Base-by-base conservation (phyloP, 2,329 filamentous ascomycete species). In the Didymella lethalis region DNA sequence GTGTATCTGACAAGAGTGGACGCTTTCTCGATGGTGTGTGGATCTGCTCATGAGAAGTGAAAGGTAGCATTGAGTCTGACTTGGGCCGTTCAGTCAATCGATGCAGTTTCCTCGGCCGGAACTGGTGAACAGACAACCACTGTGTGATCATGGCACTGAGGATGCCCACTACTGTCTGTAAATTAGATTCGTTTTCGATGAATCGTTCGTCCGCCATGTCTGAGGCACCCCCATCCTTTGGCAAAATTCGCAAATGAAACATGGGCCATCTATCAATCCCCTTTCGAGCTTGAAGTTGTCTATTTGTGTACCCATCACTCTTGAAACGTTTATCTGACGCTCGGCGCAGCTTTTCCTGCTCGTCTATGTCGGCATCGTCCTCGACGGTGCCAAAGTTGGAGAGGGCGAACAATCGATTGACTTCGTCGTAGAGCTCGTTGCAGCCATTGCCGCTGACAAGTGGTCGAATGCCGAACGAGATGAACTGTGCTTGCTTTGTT, bases 251-350 rank as follows among this genome's bases (percentile, higher is more conserved):
- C n/a, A 98, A 78, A 67, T 88, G 90, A 69, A 97, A 98, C 88
- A 94, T 94, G 0, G 94, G 93, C 88, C 92, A 95, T 49, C 87
- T 85, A 69, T 97, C 92, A 10, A 93, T 80, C 0, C 87, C 83
- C 71, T 91, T 94, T 43, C 81, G 83, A 7, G 75, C 76, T 68
- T 82, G 86, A 36, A 85, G 65, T 57, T 87, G 84, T 62, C 78
- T 83, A 31, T 74, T 78, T 1, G 81, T 85, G 54, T 81, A 84
- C 1, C 79, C 79, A 28, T 83, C 80, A 7, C 68, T 75, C 57
- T 83, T 85, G 58, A 76, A 80, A 23, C 77, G 74, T 52, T 71
- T 73, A 62, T 82, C 79, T 48, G 73, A 69, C 44, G 69, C 70
- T 56, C 65, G 74, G 54, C 66, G 68, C 36, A 77, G 65, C 46